Conservation (phyloP, 805 yeast genomes). For the Yarrowia osloensis region DNA sequence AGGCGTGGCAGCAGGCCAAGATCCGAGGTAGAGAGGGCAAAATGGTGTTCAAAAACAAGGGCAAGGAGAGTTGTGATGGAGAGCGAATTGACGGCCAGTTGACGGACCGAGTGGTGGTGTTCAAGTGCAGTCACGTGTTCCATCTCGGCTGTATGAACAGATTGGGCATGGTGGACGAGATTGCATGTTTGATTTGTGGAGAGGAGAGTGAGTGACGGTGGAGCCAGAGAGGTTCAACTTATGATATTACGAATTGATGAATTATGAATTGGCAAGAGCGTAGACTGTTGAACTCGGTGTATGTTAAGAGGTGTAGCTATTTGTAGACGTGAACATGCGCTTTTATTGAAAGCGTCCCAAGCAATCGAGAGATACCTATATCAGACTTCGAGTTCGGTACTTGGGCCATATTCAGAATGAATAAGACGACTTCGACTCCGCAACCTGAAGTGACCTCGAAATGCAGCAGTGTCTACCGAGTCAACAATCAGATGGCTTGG, state of each 20-base stretch:
- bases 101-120: conserved; percentile 48
- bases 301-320: no score
- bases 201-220: not conserved
- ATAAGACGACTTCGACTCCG: no score
- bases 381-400: no score
- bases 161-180: conserved; percentile 11
- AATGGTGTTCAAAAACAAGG: conserved; percentile 32
- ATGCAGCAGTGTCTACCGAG: no score
- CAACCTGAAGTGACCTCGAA: no score
- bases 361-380: no score
- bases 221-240: not conserved
- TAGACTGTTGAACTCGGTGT: no score
- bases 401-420: no score
- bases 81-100: conserved; percentile 37
- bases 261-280: no score
- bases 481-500: no score
- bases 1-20: conserved; percentile 40
- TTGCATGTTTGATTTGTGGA: conserved; percentile 17
- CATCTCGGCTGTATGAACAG: conserved; percentile 58
- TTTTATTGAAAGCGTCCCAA: no score
- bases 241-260: conserved; percentile 27
- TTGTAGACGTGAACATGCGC: no score
- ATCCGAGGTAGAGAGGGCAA: conserved; percentile 27
- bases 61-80: conserved; percentile 24
- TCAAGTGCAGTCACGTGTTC: conserved; percentile 68